Base-by-base conservation (phyloP, 495 filamentous ascomycete species). In the Terfezia boudieri region DNA sequence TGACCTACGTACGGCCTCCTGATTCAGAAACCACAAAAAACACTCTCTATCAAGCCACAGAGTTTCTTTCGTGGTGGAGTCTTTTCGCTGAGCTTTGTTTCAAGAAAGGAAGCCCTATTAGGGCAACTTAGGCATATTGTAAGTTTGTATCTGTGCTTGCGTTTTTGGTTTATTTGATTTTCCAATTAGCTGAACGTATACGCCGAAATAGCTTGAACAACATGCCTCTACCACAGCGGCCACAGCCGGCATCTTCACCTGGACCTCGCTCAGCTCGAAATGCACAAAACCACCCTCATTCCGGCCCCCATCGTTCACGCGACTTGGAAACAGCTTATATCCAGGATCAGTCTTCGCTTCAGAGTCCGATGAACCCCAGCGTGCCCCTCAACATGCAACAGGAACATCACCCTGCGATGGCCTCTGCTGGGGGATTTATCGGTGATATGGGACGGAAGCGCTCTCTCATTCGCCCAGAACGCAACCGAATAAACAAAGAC, bases 381-480 rank as follows among this genome's bases (percentile, higher is more conserved):
- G 6, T 46, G 41, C 41, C 41, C 8, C 41, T 46, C 41, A 46
- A 46, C 41, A 46, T 46, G 41, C 12, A 46, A 14, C 41, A 46
- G 8, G 41, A 46, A 14, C 41, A 46, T 46, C 14, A 20, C 0
- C 41, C 41, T 14, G 41, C 41, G 8, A 46, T 46, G 41, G 41
- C 41, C 12, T 46, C 41, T 14, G 41, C 41, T 46, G 41, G 41
- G 41, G 12, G 14, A 0, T 20, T 2, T 20, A 32, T 32, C 7
- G 55, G 56, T 55, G 71, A 80, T 20, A 63, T 84, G 52, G 66
- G 72, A 20, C 74, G 86, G 49, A 95, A 94, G 66, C 78, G 79
- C 59, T 92, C 82, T 60, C 70, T 99, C 53, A 79, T 96, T 57
- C 75, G 82, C 57, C 92, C 92, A 3, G 90, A 99, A 64, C 77